phyloP scores from a whole-genome alignment of 1,284 basidiomycete species.

The Naganishia cerealis region DNA sequence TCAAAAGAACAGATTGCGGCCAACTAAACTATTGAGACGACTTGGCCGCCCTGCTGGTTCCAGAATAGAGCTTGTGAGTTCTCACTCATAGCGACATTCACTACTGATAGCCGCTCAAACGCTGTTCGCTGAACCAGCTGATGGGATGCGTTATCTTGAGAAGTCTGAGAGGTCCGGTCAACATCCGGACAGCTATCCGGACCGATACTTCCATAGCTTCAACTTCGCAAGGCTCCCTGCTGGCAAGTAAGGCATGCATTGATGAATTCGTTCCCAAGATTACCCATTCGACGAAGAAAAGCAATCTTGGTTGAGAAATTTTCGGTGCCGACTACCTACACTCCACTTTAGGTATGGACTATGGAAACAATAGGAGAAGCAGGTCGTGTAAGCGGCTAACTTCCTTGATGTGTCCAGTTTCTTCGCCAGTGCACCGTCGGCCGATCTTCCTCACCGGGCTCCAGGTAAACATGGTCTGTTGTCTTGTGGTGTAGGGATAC shows the following conservation, averaged over 20 bases:
- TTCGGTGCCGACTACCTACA: too few relatives aligned
- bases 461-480: too few relatives aligned
- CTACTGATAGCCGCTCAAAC: too few relatives aligned
- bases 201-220: too few relatives aligned
- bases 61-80: background rate
- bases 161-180: background rate
- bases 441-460: background rate
- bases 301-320: too few relatives aligned
- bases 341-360: too few relatives aligned
- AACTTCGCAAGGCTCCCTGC: too few relatives aligned
- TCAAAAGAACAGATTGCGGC: background rate
- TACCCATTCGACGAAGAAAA: too few relatives aligned
- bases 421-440: background rate
- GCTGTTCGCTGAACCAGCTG: conserved; percentile 2
- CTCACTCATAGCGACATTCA: too few relatives aligned
- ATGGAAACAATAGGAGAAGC: too few relatives aligned
- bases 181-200: background rate
- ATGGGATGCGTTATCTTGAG: background rate
- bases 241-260: too few relatives aligned
- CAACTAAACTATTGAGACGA: background rate
- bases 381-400: background rate
- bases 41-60: background rate
- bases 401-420: background rate
- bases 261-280: too few relatives aligned
- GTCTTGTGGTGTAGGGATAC: background rate